A percentile compares a stretch with the other conserved stretches of the same genome.
These are phyloP conservation scores for Jamesozyma jinghongensis DNA, from an alignment of 805 yeast genomes.

Conservation along the genomic window DNA sequence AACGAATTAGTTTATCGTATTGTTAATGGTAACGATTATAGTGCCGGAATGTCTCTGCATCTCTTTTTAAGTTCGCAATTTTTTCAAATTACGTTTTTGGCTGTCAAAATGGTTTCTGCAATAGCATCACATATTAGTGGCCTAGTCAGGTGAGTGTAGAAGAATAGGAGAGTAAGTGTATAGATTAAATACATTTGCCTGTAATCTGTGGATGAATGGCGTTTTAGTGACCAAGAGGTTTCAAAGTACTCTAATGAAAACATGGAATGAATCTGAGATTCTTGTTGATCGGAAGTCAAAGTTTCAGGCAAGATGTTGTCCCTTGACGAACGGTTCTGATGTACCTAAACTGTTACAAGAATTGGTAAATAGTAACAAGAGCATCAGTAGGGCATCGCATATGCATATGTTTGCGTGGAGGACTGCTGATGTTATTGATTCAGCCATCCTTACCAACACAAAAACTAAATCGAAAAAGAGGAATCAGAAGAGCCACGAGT, in stretches of 20 bases:
- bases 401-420: constrained; percentile 72
- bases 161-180: no score
- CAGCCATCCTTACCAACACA: no score
- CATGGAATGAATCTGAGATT: constrained; percentile 36
- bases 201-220: not conserved
- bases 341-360: constrained; percentile 36
- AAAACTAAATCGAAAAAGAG: constrained; percentile 6
- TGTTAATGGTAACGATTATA: no score
- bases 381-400: constrained; percentile 53
- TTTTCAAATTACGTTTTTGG: not conserved
- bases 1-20: no score
- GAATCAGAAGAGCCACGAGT: constrained; percentile 3
- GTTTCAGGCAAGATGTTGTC: constrained; percentile 55
- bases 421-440: constrained; percentile 28
- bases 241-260: constrained; percentile 2
- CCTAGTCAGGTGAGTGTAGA: no score
- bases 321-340: constrained; percentile 33
- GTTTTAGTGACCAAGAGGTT: not conserved
- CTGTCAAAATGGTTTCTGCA: not conserved
- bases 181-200: not conserved
- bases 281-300: constrained; percentile 48
- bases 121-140: not conserved
- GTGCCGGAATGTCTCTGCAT: no score
- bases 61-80: not conserved
- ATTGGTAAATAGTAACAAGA: constrained; percentile 39